Conservation (phyloP, 2,329 filamentous ascomycete species). For the Plectosphaerella plurivora region DNA sequence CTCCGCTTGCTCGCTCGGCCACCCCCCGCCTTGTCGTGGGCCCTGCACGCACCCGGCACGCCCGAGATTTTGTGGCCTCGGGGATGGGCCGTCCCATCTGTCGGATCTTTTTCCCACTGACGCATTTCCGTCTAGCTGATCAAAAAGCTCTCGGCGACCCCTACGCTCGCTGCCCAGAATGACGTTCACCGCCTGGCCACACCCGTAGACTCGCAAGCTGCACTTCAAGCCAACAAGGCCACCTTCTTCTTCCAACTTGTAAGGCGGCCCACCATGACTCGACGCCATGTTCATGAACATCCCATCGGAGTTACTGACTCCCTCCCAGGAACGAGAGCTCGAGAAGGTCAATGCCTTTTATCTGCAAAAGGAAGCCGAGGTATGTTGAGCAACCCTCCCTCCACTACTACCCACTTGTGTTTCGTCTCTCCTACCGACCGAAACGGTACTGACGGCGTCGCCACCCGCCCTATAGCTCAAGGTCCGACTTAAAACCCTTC, state of each 20-base stretch:
- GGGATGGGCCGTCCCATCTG: slow-evolving; percentile 5
- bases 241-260: slow-evolving; percentile 98
- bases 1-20: not conserved
- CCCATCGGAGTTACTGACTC: slow-evolving; percentile 31
- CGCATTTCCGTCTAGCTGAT: slow-evolving; percentile 66
- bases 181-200: slow-evolving; percentile 45
- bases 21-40: not conserved
- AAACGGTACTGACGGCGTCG: too few relatives aligned
- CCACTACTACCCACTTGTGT: not conserved
- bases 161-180: slow-evolving; percentile 73
- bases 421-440: not conserved
- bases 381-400: slow-evolving; percentile 35
- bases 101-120: slow-evolving; percentile 19
- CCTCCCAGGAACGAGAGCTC: slow-evolving; percentile 79
- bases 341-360: slow-evolving; percentile 99
- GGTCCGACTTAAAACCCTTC: slow-evolving; percentile 81
- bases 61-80: not conserved
- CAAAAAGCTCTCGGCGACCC: slow-evolving; percentile 93
- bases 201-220: slow-evolving; percentile 72
- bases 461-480: slow-evolving; percentile 62
- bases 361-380: slow-evolving; percentile 95
- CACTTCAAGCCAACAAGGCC: slow-evolving; percentile 93
- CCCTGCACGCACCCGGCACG: not conserved
- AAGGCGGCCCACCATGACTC: slow-evolving; percentile 22
- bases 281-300: slow-evolving; percentile 10